Conservation (phyloP, 2,329 filamentous ascomycete species). For the Monosporascus sp. region DNA sequence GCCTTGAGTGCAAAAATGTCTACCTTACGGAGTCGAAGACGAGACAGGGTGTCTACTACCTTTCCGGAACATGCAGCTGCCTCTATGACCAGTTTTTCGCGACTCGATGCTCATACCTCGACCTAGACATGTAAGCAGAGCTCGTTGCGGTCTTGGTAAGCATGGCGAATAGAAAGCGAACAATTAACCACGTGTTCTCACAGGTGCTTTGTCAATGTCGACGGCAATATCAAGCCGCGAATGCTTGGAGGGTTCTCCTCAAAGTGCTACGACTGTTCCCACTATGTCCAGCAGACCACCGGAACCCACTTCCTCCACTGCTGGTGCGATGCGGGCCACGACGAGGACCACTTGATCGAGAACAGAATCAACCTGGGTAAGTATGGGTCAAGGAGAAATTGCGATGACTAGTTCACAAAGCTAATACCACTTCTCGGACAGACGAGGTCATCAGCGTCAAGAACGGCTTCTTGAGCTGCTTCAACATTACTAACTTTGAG, state of each 20-base stretch:
- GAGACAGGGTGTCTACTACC: conserved; percentile 3
- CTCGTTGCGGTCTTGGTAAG: not conserved
- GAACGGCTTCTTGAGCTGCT: conserved; percentile 12
- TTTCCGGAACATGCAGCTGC: conserved; percentile 4
- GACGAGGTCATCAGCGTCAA: conserved; percentile 5
- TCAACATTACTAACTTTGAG: conserved; percentile 9
- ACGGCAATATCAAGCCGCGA: conserved; percentile 2
- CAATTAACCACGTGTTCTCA: not conserved
- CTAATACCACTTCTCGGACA: not conserved
- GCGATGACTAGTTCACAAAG: too few relatives aligned
- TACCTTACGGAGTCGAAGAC: conserved; percentile 1
- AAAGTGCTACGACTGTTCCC: not conserved
- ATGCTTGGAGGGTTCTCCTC: conserved; percentile 1
- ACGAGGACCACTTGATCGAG: not conserved
- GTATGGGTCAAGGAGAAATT: not conserved
- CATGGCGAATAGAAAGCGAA: not conserved
- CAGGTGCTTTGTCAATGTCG: conserved; percentile 9
- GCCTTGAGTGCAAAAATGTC: not conserved
- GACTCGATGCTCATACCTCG: conserved; percentile 8
- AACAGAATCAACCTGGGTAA: not conserved
- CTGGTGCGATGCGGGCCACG: not conserved
- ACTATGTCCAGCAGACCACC: not conserved
- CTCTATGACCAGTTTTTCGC: not conserved
- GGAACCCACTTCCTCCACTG: not conserved
- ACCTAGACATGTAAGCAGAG: conserved; percentile 7